Evolutionary conservation across 371 early-diverging fungal species (phyloP), one percentile per base, ranked within the genome.

Genomic region (Rhizopus sp.): DNA sequence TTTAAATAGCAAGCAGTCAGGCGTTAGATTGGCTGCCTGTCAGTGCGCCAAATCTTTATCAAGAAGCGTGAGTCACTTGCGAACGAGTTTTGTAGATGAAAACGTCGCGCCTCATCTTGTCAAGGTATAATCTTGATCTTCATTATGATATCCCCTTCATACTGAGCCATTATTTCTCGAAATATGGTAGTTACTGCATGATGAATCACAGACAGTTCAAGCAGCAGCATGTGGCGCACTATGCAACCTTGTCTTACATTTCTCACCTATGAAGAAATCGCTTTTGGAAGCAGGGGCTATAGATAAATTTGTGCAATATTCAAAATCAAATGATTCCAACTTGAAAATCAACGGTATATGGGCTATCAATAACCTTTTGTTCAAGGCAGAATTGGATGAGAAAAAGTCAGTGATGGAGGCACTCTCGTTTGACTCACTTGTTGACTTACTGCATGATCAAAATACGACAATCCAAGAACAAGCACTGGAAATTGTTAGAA

Each of bases 191-290:
- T 69, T 93, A 1, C 66, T 95, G 8, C 68, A 75, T 6, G 94
- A 93, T 70, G 75, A 78, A 30, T 80, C 82, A 23, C 61, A 70
- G 6, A 77, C 83, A 4, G 91, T 93, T 0, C 87, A 88, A 53
- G 83, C 83, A 33, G 83, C 85, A 15, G 93, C 93, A 3, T 87
- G 85, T 34, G 93, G 92, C 3, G 89, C 92, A 0, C 62, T 95
- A 9, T 93, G 95, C 70, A 95, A 95, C 58, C 77, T 95, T 41
- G 91, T 92, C 1, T 71, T 95, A 13, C 93, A 93, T 46, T 92
- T 95, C 54, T 88, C 90, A 8, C 93, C 95, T 0, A 92, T 95
- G 91, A 93, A 91, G 59, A 85, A 85, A 75, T 80, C 77, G 12
- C 84, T 93, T 7, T 73, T 93, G 57, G 92, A 93, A 47, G 81